Conservation (phyloP, 345 rosid species). For the Arabidopsis arenosa region DNA sequence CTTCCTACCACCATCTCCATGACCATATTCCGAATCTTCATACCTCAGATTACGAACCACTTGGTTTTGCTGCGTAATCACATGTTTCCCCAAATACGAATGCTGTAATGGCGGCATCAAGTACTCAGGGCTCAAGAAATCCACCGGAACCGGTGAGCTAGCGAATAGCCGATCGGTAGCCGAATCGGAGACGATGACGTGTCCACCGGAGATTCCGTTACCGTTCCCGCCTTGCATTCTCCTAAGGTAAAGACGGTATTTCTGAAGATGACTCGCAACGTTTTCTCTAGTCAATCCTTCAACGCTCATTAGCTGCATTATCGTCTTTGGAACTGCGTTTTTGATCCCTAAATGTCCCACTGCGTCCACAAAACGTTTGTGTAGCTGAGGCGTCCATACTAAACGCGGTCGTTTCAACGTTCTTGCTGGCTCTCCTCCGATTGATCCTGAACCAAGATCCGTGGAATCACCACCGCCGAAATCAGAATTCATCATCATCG, state of each 20-base stretch:
- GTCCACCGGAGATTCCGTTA: slow-evolving; percentile 46
- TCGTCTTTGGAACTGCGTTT: slow-evolving; percentile 97
- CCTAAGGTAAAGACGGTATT: slow-evolving; percentile 86
- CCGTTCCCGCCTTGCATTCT: slow-evolving; percentile 78
- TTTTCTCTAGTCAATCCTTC: slow-evolving; percentile 94
- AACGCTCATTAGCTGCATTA: slow-evolving; percentile 96
- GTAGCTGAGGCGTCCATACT: slow-evolving; percentile 98
- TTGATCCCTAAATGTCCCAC: slow-evolving; percentile 85
- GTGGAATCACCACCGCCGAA: slow-evolving; percentile 27
- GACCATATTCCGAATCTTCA: slow-evolving; percentile 29
- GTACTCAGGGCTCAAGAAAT: slow-evolving; percentile 35
- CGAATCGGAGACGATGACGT: slow-evolving; percentile 61
- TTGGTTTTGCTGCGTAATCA: slow-evolving; percentile 27
- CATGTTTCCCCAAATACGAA: slow-evolving; percentile 25
- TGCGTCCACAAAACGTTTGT: slow-evolving; percentile 92
- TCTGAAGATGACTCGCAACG: slow-evolving; percentile 94
- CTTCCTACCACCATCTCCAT: slow-evolving; percentile 36
- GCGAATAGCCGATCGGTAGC: slow-evolving; percentile 58
- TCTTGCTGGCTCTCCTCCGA: slow-evolving; percentile 67
- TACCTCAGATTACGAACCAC: slow-evolving; percentile 37
- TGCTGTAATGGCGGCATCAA: slow-evolving; percentile 29
- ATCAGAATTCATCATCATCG: slow-evolving; percentile 33
- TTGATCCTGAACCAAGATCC: slow-evolving; percentile 46
- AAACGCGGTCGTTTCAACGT: slow-evolving; percentile 79
- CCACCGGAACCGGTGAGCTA: slow-evolving; percentile 46